phyloP scores from a whole-genome alignment of 176 grass and related monocot species.

The Oryza punctata region DNA sequence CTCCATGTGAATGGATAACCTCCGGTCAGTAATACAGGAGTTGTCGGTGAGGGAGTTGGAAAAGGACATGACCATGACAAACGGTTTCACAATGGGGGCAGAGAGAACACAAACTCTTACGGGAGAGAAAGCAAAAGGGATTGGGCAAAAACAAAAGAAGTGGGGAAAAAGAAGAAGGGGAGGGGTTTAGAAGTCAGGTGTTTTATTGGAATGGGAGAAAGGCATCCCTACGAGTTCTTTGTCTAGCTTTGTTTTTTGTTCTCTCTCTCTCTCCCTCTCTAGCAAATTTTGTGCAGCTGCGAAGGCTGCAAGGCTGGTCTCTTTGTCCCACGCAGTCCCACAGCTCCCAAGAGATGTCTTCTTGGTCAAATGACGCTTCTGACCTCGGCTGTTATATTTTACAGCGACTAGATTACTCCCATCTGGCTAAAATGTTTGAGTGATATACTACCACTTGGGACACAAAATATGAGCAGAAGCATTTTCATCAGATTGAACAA shows the following conservation, averaged over 20 bases:
- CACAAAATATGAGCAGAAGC: not conserved
- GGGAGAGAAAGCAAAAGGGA: slow-evolving; percentile 27
- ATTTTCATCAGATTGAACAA: not conserved
- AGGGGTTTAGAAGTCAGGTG: slow-evolving; percentile 41
- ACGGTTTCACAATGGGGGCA: slow-evolving; percentile 35
- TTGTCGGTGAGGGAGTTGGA: slow-evolving; percentile 31
- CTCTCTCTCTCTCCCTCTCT: not conserved
- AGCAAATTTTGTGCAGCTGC: slow-evolving; percentile 40
- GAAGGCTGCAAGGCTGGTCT: slow-evolving; percentile 60
- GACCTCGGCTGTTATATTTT: not conserved
- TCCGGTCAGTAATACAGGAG: slow-evolving; percentile 38
- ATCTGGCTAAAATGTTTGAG: not conserved
- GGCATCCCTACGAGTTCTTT: slow-evolving; percentile 31
- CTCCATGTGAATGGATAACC: slow-evolving; percentile 33
- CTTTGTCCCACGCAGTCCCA: slow-evolving; percentile 54
- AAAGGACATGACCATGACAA: slow-evolving; percentile 44
- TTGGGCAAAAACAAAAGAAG: slow-evolving; percentile 50
- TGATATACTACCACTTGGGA: too few relatives aligned
- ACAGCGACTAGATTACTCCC: not conserved
- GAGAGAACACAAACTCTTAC: slow-evolving; percentile 35
- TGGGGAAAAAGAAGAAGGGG: slow-evolving; percentile 42
- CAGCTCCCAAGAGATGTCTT: slow-evolving; percentile 18
- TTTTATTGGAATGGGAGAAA: slow-evolving; percentile 86
- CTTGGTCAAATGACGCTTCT: slow-evolving; percentile 21
- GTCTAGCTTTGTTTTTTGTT: slow-evolving; percentile 30